A percentile compares a stretch with the other conserved stretches of the same genome.
Conservation (phyloP, 2,329 filamentous ascomycete species). For the Fusarium floridanum region DNA sequence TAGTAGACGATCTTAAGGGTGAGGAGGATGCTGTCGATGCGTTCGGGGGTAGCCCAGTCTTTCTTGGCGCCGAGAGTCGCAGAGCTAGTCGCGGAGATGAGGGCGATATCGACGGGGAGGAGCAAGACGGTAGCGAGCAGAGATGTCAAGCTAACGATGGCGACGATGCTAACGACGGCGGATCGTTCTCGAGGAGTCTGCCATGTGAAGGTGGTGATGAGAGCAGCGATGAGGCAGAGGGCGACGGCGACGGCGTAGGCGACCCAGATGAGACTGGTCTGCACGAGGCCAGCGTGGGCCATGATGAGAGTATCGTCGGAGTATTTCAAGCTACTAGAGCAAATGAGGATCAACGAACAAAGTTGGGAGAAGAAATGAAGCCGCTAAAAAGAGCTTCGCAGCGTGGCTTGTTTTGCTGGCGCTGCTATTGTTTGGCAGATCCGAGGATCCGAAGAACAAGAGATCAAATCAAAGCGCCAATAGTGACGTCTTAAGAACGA, state of each 20-base stretch:
- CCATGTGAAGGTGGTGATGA: constrained; percentile 91
- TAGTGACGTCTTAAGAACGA: constrained; percentile 27
- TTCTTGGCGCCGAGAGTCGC: constrained; percentile 85
- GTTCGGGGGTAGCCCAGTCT: constrained; percentile 90
- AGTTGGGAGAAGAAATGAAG: constrained; percentile 17
- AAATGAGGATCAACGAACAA: constrained; percentile 25
- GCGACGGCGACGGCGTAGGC: constrained; percentile 87
- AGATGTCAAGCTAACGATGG: constrained; percentile 87
- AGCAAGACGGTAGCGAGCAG: constrained; percentile 93
- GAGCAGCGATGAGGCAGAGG: constrained; percentile 80
- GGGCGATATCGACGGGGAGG: constrained; percentile 93
- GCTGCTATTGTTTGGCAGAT: constrained; percentile 22
- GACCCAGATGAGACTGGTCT: constrained; percentile 94
- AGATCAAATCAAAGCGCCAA: constrained; percentile 16
- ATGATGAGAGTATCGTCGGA: constrained; percentile 42
- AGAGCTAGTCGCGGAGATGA: constrained; percentile 89
- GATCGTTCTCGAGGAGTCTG: constrained; percentile 91
- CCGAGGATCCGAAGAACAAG: constrained; percentile 12
- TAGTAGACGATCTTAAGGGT: constrained; percentile 94
- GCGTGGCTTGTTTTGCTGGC: constrained; percentile 19
- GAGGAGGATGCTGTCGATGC: constrained; percentile 81
- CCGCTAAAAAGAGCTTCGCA: constrained; percentile 15
- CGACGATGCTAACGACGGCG: constrained; percentile 82
- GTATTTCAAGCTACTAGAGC: background rate
- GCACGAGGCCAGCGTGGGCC: constrained; percentile 73